Evolutionary conservation across 2,329 filamentous ascomycete genomes (phyloP).

Genomic region (Ascomycota sp.): DNA sequence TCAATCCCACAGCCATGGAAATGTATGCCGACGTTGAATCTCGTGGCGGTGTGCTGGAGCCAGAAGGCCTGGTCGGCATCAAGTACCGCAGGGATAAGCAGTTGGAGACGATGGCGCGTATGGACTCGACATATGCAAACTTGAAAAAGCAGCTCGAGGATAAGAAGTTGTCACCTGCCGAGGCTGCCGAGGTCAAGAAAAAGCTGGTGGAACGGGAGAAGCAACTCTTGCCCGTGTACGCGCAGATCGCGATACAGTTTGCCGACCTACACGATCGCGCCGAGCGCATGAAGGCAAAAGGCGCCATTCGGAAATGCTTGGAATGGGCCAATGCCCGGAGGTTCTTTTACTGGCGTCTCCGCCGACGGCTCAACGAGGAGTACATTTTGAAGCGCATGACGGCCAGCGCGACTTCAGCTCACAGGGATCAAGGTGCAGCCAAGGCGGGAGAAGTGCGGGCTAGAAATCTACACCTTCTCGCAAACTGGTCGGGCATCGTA

Average conservation of each 20-base stretch:
- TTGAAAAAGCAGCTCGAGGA: constrained; percentile 59
- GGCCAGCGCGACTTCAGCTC: constrained; percentile 14
- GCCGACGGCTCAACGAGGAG: constrained; percentile 90
- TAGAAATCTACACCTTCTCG: constrained; percentile 49
- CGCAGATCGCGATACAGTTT: constrained; percentile 88
- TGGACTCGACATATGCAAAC: constrained; percentile 62
- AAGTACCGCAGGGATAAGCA: constrained; percentile 97
- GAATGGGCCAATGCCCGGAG: constrained; percentile 75
- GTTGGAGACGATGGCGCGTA: constrained; percentile 86
- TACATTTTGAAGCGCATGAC: constrained; percentile 83
- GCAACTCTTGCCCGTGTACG: constrained; percentile 74
- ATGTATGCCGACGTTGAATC: constrained; percentile 96
- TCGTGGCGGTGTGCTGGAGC: constrained; percentile 90
- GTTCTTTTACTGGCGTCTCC: constrained; percentile 99
- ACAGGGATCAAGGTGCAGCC: constrained; percentile 12
- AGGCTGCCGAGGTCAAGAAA: constrained; percentile 57
- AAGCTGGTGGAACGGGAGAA: constrained; percentile 74
- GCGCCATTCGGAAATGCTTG: constrained; percentile 63
- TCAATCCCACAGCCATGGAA: constrained; percentile 91
- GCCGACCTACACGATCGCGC: constrained; percentile 92
- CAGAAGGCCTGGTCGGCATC: constrained; percentile 94
- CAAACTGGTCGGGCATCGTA: constrained; percentile 60
- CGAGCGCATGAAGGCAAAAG: constrained; percentile 95
- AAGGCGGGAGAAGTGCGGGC: constrained; percentile 33
- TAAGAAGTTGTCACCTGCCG: constrained; percentile 41